Evolutionary conservation across 257 asterid genomes (phyloP).

Genomic region (Solanum bulbocastanum): DNA sequence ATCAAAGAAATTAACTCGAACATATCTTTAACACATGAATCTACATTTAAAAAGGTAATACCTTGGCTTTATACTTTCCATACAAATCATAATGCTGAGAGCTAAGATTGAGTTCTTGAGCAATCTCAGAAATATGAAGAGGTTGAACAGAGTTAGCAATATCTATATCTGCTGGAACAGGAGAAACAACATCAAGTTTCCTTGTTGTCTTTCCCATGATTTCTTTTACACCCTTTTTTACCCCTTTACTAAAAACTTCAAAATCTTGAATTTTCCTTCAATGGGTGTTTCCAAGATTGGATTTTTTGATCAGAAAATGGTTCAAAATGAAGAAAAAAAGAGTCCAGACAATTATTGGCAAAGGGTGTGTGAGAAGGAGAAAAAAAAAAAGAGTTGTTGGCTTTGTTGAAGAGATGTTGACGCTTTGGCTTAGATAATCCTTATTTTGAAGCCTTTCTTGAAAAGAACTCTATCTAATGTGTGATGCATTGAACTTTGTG

Average conservation of each 20-base stretch:
- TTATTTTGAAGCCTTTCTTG: background rate
- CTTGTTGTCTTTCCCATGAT: constrained; percentile 50
- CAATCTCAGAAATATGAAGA: constrained; percentile 71
- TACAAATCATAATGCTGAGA: constrained; percentile 75
- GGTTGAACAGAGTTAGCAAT: constrained; percentile 90
- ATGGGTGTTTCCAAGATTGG: background rate
- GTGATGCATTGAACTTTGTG: background rate
- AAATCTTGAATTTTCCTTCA: background rate
- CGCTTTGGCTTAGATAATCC: background rate
- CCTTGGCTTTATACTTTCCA: constrained; percentile 94
- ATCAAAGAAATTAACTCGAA: background rate
- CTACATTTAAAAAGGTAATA: background rate
- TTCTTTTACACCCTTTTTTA: background rate
- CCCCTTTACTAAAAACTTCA: background rate
- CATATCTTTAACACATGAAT: background rate
- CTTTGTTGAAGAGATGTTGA: background rate
- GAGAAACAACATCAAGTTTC: constrained; percentile 63
- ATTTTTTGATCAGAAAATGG: background rate
- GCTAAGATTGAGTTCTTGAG: constrained; percentile 58
- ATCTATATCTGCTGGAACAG: constrained; percentile 93
- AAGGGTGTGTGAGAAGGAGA: background rate
- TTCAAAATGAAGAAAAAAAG: background rate
- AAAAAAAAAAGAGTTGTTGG: background rate
- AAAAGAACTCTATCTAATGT: background rate
- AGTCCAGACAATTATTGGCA: background rate